phyloP scores from a whole-genome alignment of 2,329 filamentous ascomycete species.

The Thermothelomyces thermophilus region DNA sequence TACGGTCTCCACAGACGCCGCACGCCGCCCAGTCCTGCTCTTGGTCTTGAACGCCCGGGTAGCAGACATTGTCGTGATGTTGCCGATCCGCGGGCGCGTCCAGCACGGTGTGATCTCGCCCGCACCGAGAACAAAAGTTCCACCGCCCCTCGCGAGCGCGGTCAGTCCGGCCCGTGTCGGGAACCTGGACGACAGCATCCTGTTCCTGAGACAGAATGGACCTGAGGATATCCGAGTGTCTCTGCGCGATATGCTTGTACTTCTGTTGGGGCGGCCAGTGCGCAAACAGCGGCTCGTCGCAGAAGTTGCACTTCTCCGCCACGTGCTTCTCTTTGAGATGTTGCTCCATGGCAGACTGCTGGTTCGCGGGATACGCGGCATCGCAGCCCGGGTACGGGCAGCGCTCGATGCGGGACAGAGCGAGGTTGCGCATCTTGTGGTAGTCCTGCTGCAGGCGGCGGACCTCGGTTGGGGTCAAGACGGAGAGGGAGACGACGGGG shows the following conservation, averaged over 20 bases:
- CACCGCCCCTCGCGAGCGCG: too few species aligned
- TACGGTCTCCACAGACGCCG: too few species aligned
- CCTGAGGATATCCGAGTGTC: constrained; percentile 25
- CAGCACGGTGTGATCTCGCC: too few species aligned
- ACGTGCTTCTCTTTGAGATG: constrained; percentile 34
- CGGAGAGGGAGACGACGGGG: constrained; percentile 33
- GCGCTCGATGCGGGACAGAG: constrained; percentile 30
- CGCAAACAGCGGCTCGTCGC: constrained; percentile 28
- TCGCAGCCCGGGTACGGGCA: constrained; percentile 36
- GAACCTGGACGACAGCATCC: too few species aligned
- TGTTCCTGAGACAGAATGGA: too few species aligned
- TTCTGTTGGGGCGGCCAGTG: constrained; percentile 28
- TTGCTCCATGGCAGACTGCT: constrained; percentile 28
- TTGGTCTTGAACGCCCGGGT: too few species aligned
- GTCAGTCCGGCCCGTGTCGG: too few species aligned
- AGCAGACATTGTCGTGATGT: too few species aligned
- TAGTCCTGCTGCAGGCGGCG: constrained; percentile 32
- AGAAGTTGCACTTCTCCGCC: constrained; percentile 33
- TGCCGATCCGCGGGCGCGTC: too few species aligned
- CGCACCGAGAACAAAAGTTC: too few species aligned
- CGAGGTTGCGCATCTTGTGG: constrained; percentile 30
- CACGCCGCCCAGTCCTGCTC: too few species aligned
- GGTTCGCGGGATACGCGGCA: constrained; percentile 28
- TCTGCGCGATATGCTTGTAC: constrained; percentile 26
- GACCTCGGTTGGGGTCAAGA: constrained; percentile 38